Base-by-base conservation (phyloP, 768 basidiomycete genomes). In the Boletus vinaceobasis region DNA sequence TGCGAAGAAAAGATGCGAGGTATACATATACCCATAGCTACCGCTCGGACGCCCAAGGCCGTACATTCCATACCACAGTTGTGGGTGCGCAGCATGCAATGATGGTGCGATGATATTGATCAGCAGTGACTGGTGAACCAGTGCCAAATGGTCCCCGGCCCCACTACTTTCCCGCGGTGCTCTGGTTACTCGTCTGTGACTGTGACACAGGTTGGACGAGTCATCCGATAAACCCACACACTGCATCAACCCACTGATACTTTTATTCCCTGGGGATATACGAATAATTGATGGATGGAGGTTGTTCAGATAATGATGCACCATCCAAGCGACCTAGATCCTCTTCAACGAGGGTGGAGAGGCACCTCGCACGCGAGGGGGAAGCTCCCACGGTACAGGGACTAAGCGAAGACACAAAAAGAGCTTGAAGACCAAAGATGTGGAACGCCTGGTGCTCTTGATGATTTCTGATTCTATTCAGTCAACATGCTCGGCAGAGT, bases 371-470 rank as follows among this genome's bases (percentile, higher is more conserved):
- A 42, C 57, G 4, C 66, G 67, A 36, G 63, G 63, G 21, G 65
- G 66, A 49, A 48, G 55, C 19, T 52, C 59, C 23, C 64, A 65
- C 5, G 46, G 51, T 43, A 57, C 60, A 2, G 64, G 64, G 11
- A 55, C 52, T 10, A 73, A 65, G 29, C 58, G 63, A 48, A 65
- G 62, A 19, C 19, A 48, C 14, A 73, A 70, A 55, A 68, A 60
- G 39, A 71, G 53, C 14, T 36, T 50, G n/a, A 73, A 65, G 50
- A 73, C 71, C 17, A 71, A 73, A 43, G 46, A n/a, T n/a, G 64
- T 33, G 71, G 71, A n/a, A 65, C 51, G 17, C 73, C 73, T 50
- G 71, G 70, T 21, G 67, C 65, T 43, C 70, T 71, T 7, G 70
- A 73, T 36, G 70, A 62, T 38, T 47, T 67, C 33, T 71, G 36